phyloP scores from a whole-genome alignment of 78 protist species.

The Neovahlkampfia damariscottae region DNA sequence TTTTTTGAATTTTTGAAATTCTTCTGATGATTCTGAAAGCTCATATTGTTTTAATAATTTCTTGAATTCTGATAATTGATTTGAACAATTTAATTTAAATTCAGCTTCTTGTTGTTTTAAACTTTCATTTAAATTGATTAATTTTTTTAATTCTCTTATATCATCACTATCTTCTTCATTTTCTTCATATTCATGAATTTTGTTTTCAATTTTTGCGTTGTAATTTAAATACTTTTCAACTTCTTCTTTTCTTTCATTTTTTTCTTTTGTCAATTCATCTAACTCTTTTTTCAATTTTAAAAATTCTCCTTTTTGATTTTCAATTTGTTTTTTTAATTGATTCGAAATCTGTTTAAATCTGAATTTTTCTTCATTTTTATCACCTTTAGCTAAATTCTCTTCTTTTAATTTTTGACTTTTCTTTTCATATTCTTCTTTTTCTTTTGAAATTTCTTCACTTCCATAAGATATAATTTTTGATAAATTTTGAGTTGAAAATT shows the following conservation, averaged over 20 bases:
- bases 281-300: not conserved
- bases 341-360: not conserved
- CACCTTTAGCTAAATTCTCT: not conserved
- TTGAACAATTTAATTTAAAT: not conserved
- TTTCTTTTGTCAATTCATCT: not conserved
- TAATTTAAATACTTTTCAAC: not conserved
- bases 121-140: not conserved
- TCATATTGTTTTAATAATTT: too few species aligned
- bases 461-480: too few species aligned
- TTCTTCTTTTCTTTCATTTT: not conserved
- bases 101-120: not conserved
- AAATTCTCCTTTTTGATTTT: not conserved
- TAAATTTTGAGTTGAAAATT: not conserved
- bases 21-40: too few species aligned
- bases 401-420: too few species aligned
- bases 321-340: not conserved
- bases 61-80: not conserved
- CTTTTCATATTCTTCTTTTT: too few species aligned
- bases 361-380: too few species aligned
- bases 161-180: not conserved
- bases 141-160: not conserved
- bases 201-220: not conserved
- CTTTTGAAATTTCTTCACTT: too few species aligned
- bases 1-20: too few species aligned
- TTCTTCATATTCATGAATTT: not conserved